Conservation (phyloP, 2,329 filamentous ascomycete genomes). For the Ceratocystiopsis brevicomis region DNA sequence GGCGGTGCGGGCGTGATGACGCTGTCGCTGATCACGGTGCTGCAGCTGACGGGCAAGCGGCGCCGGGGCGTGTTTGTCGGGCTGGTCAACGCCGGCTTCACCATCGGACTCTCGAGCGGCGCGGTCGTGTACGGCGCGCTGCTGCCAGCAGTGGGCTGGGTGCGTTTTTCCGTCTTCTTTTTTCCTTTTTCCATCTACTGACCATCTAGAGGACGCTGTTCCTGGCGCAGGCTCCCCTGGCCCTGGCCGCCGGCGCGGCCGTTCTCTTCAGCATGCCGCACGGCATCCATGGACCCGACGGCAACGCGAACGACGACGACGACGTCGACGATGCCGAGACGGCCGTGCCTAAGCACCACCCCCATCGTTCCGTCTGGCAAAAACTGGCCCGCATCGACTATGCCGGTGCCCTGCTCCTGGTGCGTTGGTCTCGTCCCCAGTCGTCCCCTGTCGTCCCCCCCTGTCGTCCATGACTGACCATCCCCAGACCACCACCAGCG, state of each 20-base stretch:
- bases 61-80: conserved; percentile 57
- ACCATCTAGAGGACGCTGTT: conserved; percentile 29
- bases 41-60: conserved; percentile 52
- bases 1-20: conserved; percentile 57
- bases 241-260: conserved; percentile 38
- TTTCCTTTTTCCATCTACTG: too few relatives aligned
- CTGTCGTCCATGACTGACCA: background rate
- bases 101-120: conserved; percentile 15
- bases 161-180: conserved; percentile 19
- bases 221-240: conserved; percentile 48
- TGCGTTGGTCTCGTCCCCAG: conserved; percentile 18
- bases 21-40: conserved; percentile 52
- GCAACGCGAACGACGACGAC: conserved; percentile 7
- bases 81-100: conserved; percentile 44
- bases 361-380: conserved; percentile 20
- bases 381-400: conserved; percentile 57
- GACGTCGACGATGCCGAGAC: conserved; percentile 11
- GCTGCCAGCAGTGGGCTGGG: conserved; percentile 42
- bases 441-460: background rate
- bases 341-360: too few relatives aligned
- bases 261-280: conserved; percentile 48
- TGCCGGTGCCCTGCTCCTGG: conserved; percentile 46
- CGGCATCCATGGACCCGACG: conserved; percentile 9
- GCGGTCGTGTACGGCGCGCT: conserved; percentile 16
- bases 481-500: conserved; percentile 38